These are phyloP conservation scores for Fusarium coicis DNA, from an alignment of 2,329 filamentous ascomycete species.

Conservation along the genomic window DNA sequence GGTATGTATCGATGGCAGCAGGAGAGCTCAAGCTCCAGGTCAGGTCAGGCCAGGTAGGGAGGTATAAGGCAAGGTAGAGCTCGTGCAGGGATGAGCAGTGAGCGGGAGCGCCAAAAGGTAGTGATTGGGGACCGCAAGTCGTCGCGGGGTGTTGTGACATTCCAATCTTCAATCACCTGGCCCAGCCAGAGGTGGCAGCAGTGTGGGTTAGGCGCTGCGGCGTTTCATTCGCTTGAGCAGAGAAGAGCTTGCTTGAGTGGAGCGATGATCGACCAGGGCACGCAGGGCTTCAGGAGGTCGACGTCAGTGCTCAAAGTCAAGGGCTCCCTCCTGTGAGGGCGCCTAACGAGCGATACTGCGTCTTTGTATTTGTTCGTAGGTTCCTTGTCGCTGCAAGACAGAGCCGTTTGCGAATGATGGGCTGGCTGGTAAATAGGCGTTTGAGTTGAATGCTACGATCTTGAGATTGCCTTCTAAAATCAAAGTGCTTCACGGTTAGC, in stretches of 20 bases:
- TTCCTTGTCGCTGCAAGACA: conserved; percentile 23
- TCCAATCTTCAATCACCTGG: conserved; percentile 46
- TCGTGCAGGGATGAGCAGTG: conserved; percentile 35
- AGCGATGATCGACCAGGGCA: conserved; percentile 48
- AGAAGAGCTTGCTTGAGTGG: conserved; percentile 41
- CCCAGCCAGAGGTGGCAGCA: conserved; percentile 42
- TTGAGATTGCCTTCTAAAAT: conserved; percentile 19
- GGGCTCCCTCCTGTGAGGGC: conserved; percentile 18
- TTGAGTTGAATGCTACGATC: conserved; percentile 4
- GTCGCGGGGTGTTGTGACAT: conserved; percentile 46
- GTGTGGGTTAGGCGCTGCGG: conserved; percentile 48
- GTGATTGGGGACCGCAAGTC: conserved; percentile 37
- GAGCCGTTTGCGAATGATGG: conserved; percentile 33
- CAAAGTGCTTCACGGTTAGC: conserved; percentile 29
- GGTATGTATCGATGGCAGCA: conserved; percentile 1
- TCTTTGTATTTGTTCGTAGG: conserved; percentile 11
- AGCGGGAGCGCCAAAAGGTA: conserved; percentile 41
- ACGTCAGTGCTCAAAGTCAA: conserved; percentile 42
- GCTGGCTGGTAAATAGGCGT: conserved; percentile 8
- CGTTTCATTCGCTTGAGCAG: conserved; percentile 49
- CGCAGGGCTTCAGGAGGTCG: conserved; percentile 38
- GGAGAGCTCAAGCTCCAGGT: conserved; percentile 11
- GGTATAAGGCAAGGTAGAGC: conserved; percentile 15
- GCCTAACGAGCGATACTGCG: conserved; percentile 28
- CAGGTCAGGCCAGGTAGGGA: conserved; percentile 4